These are phyloP conservation scores for Bondarzewia mesenterica DNA, from an alignment of 1,284 basidiomycete species.

Conservation along the genomic window DNA sequence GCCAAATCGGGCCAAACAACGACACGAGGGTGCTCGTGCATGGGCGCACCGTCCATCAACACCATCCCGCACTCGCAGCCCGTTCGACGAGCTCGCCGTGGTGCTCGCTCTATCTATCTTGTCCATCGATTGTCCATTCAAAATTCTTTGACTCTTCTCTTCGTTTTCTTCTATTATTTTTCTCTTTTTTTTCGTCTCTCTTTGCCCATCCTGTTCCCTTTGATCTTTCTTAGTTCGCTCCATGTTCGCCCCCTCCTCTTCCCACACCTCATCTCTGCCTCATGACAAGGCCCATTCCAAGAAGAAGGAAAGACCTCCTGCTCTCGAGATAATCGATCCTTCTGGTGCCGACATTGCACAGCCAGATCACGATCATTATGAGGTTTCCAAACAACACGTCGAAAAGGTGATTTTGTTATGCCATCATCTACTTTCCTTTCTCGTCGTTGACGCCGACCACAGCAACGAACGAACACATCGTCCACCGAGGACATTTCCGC, in stretches of 20 bases:
- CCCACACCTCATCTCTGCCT: constrained; percentile 19
- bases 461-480: constrained; percentile 35
- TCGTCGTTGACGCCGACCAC: constrained; percentile 3
- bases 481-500: constrained; percentile 20
- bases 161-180: constrained; percentile 2
- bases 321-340: constrained; percentile 23
- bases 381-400: constrained; percentile 14
- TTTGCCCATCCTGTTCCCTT: constrained; percentile 24
- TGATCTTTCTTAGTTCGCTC: constrained; percentile 20
- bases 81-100: constrained; percentile 13
- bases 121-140: background rate
- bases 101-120: constrained; percentile 11
- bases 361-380: constrained; percentile 12
- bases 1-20: constrained; percentile 6
- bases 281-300: constrained; percentile 24
- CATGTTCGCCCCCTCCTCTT: constrained; percentile 22
- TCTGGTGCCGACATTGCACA: constrained; percentile 13
- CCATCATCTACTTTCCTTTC: constrained; percentile 2
- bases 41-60: constrained; percentile 4
- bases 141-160: background rate
- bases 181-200: constrained; percentile 5
- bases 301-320: constrained; percentile 29
- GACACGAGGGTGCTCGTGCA: constrained; percentile 5
- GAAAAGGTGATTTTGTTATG: constrained; percentile 9
- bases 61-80: constrained; percentile 9